Base-by-base conservation (phyloP, 805 yeast species). In the Grigorovia yakushimaensis region DNA sequence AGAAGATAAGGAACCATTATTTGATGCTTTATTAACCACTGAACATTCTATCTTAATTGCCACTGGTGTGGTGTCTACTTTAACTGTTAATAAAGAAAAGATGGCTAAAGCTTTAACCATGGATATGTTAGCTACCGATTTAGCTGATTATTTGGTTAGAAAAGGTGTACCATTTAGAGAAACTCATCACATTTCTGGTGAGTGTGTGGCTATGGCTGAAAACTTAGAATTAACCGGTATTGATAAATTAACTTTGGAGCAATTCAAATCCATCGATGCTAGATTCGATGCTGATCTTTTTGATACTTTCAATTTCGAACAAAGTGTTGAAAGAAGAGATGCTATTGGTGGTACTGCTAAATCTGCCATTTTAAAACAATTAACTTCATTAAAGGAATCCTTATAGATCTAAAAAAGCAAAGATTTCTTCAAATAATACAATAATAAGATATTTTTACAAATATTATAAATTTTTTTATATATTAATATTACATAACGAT, bases 101-200 rank as follows among this genome's bases (percentile, higher is more conserved):
- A 93, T 93, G 98, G 77, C 74, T 57, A 80, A 76, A 41, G 91
- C 98, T 0, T 77, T 93, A 59, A 89, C 98, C 24, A 91, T 91
- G 95, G 98, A 93, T 69, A 93, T 93, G 98, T 77, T 93, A 58
- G 98, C 98, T 19, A 93, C 99, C 30, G 99, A 93, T 66, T 76
- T 93, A 57, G 99, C 99, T 39, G 99, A 93, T 67, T 93, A 93
- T 67, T 75, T 93, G 54, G 99, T 93, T 45, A 83, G 96, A 72
- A 89, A 84, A 67, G 98, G 98, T 51, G 98, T 93, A 55, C 98
- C 98, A 48, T 93, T 93, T 73, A 87, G 99, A 73, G 98, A 93
- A 70, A 93, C 98, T 1, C 99, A 93, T 71, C 98, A 93, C 67
- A 93, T 93, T 51, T 88, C 97, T 6, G 99, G 99, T 48, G 96